Base-by-base conservation (phyloP, 2,329 filamentous ascomycete species). In the Aspergillus aculeatinus region DNA sequence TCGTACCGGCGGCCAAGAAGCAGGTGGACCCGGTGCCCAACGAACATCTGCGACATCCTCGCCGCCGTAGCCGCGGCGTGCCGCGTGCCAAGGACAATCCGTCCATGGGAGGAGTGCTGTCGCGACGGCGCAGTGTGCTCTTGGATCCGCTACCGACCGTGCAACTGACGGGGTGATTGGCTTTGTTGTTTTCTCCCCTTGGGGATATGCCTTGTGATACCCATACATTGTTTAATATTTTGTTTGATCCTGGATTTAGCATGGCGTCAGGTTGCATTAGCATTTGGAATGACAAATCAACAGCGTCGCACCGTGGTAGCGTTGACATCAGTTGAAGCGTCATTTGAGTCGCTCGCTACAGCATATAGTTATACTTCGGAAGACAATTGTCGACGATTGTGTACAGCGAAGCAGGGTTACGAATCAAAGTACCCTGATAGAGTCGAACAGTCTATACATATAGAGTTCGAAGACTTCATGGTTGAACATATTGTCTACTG, bases 11-110 rank as follows among this genome's bases (percentile, higher is more conserved):
- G 2, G 81, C 81, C 23, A 77, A 79, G 63, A 74, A 74, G 53
- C 78, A 86, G 52, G 81, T 84, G 5, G 83, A 85, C 60, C 82
- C 82, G 0, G 72, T 80, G 3, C 72, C 75, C 5, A 72, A 76
- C 31, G 74, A 76, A 60, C 70, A 73, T 33, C 67, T 75, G 3
- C 72, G 73, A 12, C 70, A 68, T 9, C 68, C 61, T 39, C 68
- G 66, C 14, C 69, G 68, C 4, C 68, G 66, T 50, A 64, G 61
- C 27, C 53, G 59, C 6, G 25, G 21, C 7, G 51, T 71, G 14
- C 65, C 62, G 5, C 69, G 67, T 42, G 69, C 71, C 48, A 72
- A 74, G 49, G 65, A 68, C n/a, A 73, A 72, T 44, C 70, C 66
- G 2, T 64, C 72, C 6, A 39, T 60, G 1, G 71, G 71, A 1